phyloP scores from a whole-genome alignment of 306 rosid genomes.

The Hippophae gyantsensis region DNA sequence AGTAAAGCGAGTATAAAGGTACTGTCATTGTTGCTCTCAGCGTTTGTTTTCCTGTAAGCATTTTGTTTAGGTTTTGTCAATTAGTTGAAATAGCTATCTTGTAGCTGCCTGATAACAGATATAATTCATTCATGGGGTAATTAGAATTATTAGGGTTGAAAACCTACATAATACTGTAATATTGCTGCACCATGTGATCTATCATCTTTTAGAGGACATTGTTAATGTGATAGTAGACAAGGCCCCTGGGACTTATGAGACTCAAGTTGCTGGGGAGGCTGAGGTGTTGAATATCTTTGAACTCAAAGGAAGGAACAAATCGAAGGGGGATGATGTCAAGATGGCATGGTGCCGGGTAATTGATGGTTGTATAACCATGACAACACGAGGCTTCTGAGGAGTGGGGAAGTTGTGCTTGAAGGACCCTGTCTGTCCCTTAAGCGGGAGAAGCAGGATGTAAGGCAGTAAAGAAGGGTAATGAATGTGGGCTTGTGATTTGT shows the following conservation, averaged over 20 bases:
- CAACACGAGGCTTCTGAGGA: conserved; percentile 75
- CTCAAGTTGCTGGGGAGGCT: conserved; percentile 80
- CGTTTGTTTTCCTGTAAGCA: neutral
- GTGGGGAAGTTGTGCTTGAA: conserved; percentile 78
- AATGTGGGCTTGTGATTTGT: conserved; percentile 60
- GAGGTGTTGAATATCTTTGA: conserved; percentile 76
- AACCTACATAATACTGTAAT: conserved; percentile 22
- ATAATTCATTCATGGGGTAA: too few relatives aligned
- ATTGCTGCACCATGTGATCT: conserved; percentile 70
- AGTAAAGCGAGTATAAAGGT: conserved; percentile 69
- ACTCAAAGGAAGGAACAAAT: conserved; percentile 65
- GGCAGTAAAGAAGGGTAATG: conserved; percentile 71
- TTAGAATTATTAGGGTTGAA: conserved; percentile 1
- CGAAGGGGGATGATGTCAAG: conserved; percentile 64
- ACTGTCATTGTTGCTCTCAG: conserved; percentile 10
- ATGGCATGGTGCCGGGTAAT: conserved; percentile 86
- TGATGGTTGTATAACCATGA: conserved; percentile 47
- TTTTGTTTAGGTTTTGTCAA: neutral
- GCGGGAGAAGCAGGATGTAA: conserved; percentile 92
- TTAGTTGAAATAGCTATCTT: too few relatives aligned
- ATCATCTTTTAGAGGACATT: conserved; percentile 82
- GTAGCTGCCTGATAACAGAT: too few relatives aligned
- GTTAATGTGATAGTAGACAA: conserved; percentile 78
- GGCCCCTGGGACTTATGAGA: conserved; percentile 84
- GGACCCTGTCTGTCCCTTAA: conserved; percentile 72